Base-by-base conservation (phyloP, 495 filamentous ascomycete genomes). In the Hypoxylon crocopeplum region DNA sequence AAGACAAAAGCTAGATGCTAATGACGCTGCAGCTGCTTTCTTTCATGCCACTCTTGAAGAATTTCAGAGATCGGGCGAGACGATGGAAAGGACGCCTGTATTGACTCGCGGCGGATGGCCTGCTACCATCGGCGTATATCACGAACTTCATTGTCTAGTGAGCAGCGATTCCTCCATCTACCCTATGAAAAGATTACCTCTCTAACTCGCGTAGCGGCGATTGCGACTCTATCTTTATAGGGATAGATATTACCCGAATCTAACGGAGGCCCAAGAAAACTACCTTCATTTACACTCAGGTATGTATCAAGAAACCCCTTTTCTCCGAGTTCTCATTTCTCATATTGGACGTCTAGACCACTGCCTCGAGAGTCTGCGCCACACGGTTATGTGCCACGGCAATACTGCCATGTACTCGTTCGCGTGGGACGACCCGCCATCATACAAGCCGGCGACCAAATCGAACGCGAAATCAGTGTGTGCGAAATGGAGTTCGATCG, bases 371-470 rank as follows among this genome's bases (percentile, higher is more conserved):
- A 11, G 48, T 1, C 45, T 65, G 7, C 40, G 62, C 0, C 16
- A 45, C 0, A 52, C 42, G 1, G 32, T 65, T 15, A 65, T 65
- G 62, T 65, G 62, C 29, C 15, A 65, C 37, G 62, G 56, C 1
- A 65, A 65, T 32, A 21, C 49, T 1, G 50, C 34, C 1, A 24
- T 65, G 17, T 21, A 13, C 11, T 48, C 62, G 10, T 66, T 66
- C 25, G 38, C 36, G 3, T 66, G 62, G 62, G 21, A 11, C 0
- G 39, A 34, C 29, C 11, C 21, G 0, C 17, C 17, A 1, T 22
- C 34, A 11, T 0, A 2, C 4, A 22, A 24, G 21, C 62, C 62
- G 3, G 25, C 32, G 2, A 15, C 49, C 1, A 55, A 47, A 38
- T 56, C 62, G 0, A 60, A 51, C 37, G 27, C 55, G 6, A 37